These are phyloP conservation scores for Chamaenerion angustifolium DNA, from an alignment of 345 rosid species.

Conservation along the genomic window DNA sequence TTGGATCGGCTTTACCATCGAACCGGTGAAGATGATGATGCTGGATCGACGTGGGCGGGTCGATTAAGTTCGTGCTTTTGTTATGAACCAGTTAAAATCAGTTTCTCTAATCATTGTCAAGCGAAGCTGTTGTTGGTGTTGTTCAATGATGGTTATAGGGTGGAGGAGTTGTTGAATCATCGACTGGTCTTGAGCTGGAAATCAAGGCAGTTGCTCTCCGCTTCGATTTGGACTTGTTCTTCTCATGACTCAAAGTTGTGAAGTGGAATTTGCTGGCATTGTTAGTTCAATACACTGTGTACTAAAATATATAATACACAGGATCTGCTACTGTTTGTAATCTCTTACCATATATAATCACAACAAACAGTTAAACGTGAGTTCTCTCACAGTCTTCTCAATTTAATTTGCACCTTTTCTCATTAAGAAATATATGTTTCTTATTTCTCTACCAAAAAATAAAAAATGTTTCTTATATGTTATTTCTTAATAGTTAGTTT, in stretches of 20 bases:
- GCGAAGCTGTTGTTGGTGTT: constrained; percentile 66
- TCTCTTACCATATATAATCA: too few relatives aligned
- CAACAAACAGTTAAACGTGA: too few relatives aligned
- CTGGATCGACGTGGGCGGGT: constrained; percentile 25
- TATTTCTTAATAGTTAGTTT: too few relatives aligned
- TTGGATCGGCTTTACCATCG: constrained; percentile 30
- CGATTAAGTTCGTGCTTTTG: constrained; percentile 33
- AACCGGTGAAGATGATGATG: constrained; percentile 4
- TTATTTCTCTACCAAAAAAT: too few relatives aligned
- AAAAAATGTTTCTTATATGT: too few relatives aligned
- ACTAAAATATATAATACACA: too few relatives aligned
- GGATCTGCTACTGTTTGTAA: too few relatives aligned
- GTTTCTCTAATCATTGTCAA: constrained; percentile 74
- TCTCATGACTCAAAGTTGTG: constrained; percentile 22
- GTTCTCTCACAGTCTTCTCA: too few relatives aligned
- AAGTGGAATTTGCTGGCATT: too few relatives aligned
- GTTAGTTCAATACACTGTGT: too few relatives aligned
- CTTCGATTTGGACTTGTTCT: constrained; percentile 54
- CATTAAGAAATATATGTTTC: too few relatives aligned
- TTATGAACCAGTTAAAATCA: constrained; percentile 25
- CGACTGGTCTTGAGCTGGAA: constrained; percentile 77
- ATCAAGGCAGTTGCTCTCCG: constrained; percentile 60
- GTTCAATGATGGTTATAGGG: constrained; percentile 60
- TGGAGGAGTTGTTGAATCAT: constrained; percentile 48
- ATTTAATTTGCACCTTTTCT: too few relatives aligned